A percentile compares a stretch with the other conserved stretches of the same genome.
Evolutionary conservation across 129 eudicot species (phyloP).

Genomic region (Oenanthe sinensis): DNA sequence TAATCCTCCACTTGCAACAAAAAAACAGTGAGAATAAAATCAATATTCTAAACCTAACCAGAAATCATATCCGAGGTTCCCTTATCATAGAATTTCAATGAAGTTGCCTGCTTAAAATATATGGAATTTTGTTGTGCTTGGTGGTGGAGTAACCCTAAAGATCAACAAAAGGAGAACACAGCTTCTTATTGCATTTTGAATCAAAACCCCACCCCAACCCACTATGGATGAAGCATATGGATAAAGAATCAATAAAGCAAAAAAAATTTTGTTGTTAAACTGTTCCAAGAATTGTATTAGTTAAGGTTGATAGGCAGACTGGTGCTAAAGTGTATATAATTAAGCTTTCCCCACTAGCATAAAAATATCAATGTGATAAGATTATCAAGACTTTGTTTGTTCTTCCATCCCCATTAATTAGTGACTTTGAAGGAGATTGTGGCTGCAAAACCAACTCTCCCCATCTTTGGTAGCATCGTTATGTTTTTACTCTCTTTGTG

Average conservation of each 20-base stretch:
- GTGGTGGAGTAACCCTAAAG: constrained; percentile 1
- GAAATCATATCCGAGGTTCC: constrained; percentile 9
- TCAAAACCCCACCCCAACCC: constrained; percentile 2
- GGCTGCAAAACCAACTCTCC: constrained; percentile 7
- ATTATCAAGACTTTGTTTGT: not conserved
- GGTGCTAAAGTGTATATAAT: constrained; percentile 1
- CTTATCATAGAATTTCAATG: not conserved
- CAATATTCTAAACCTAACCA: not conserved
- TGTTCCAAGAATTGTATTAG: not conserved
- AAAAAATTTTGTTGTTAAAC: not conserved
- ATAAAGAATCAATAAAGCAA: constrained; percentile 5
- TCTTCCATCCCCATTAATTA: not conserved
- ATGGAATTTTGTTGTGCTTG: not conserved
- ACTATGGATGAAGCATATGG: not conserved
- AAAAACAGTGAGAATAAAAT: not conserved
- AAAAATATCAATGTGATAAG: not conserved
- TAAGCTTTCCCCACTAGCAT: constrained; percentile 3
- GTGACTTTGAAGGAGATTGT: not conserved
- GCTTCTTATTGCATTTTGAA: constrained; percentile 10
- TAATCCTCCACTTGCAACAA: not conserved
- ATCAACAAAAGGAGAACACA: not conserved
- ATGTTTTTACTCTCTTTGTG: not conserved
- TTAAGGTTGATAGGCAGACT: not conserved
- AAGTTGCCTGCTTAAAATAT: not conserved
- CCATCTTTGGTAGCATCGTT: constrained; percentile 9